Base-by-base conservation (phyloP, 805 yeast genomes). In the Ogataea populi-albae region DNA sequence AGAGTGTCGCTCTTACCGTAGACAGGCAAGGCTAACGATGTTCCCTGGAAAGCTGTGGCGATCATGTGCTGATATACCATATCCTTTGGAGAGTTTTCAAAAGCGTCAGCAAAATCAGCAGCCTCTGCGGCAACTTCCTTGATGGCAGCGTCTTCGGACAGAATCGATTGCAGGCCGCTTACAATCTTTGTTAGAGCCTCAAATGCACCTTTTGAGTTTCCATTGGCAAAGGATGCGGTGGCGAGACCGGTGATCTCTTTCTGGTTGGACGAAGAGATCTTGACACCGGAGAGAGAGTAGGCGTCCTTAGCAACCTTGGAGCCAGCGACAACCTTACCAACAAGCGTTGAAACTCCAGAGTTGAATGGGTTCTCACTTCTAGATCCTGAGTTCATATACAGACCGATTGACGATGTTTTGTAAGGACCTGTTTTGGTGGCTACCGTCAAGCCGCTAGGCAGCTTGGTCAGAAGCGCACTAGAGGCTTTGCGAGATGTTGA, bases 41-140 rank as follows among this genome's bases (percentile, higher is more conserved):
- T 79, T 56, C 87, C 86, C 68, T 85, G 95, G 82, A 79, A 85
- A 37, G 94, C 95, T 44, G 89, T 75, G 42, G 89, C 76, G 57
- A 79, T 77, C 69, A 85, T 73, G 65, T 85, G 94, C 66, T 81
- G 86, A 50, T 79, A 54, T 34, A 80, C 83, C 65, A 69, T 73
- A 37, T 70, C 59, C 43, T 73, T 70, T 50, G 81, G 75, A 41
- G 51, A 61, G 35, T 65, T 58, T 68, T 85, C 94, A 43, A 81
- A 69, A 23, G 62, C 61, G 28, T 68, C 74, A 38, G 81, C 72
- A 44, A 67, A 60, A 15, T 64, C 61, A 37, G 69, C 58, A 44
- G 76, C 71, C 24, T 66, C 53, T 7, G 59, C 59, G 54, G 79
- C 72, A 49, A 73, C 67, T 30, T 66, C 64, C 39, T 64, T 65